Conservation (phyloP, 805 yeast species). For the Lipomyces starkeyi region DNA sequence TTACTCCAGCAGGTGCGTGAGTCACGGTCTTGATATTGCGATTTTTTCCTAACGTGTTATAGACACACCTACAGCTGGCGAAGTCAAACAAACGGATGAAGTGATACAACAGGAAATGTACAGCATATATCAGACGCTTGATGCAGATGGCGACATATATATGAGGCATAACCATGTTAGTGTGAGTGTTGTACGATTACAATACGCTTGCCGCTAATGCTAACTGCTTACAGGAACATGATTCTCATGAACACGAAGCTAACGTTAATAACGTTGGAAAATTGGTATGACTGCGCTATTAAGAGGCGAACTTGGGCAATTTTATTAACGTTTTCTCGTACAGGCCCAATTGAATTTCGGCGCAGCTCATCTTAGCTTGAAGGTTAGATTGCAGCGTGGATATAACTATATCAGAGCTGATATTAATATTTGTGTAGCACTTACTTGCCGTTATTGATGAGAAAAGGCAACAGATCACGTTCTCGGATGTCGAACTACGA, state of each 20-base stretch:
- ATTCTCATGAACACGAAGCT: neutral
- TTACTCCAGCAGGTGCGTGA: constrained; percentile 34
- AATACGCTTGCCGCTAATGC: neutral
- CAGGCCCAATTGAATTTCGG: constrained; percentile 53
- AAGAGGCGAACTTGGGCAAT: neutral
- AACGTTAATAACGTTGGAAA: constrained; percentile 5
- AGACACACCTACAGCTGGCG: constrained; percentile 32
- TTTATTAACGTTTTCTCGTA: neutral
- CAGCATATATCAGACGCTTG: constrained; percentile 32
- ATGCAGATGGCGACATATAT: constrained; percentile 17
- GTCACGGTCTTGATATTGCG: neutral
- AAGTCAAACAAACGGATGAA: constrained; percentile 19
- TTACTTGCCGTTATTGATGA: constrained; percentile 77
- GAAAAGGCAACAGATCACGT: constrained; percentile 69
- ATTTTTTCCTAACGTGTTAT: neutral
- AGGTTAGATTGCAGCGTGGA: constrained; percentile 42
- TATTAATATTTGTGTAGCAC: constrained; percentile 50
- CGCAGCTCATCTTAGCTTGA: constrained; percentile 76
- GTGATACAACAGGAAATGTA: constrained; percentile 13
- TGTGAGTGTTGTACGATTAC: neutral
- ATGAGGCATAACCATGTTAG: constrained; percentile 1
- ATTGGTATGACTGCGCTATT: neutral
- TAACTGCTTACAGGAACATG: neutral
- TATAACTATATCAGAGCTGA: neutral
- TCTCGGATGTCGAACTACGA: constrained; percentile 83